These are phyloP conservation scores for Yarrowia osloensis DNA, from an alignment of 805 yeast genomes.

Conservation along the genomic window DNA sequence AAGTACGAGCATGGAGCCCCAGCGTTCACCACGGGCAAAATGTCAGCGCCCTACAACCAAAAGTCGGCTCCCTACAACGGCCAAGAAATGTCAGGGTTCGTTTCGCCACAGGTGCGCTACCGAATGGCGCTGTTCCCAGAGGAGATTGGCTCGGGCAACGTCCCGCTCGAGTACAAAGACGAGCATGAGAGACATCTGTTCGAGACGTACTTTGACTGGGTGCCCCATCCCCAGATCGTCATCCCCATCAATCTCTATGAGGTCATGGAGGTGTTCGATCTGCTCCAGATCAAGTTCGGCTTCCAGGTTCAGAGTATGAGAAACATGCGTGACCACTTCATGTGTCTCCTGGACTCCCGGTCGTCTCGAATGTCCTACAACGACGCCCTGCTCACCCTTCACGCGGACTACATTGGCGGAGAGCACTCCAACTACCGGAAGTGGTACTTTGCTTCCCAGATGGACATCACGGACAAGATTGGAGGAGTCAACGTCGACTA, in stretches of 20 bases:
- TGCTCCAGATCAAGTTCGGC: conserved; percentile 59
- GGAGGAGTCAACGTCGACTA: conserved; percentile 34
- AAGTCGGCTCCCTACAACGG: conserved; percentile 19
- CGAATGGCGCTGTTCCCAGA: conserved; percentile 25
- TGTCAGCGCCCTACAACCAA: conserved; percentile 23
- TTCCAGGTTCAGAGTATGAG: conserved; percentile 66
- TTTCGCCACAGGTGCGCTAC: conserved; percentile 20
- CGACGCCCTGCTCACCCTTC: conserved; percentile 60
- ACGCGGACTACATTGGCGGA: conserved; percentile 78
- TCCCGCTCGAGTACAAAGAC: conserved; percentile 9
- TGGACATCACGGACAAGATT: conserved; percentile 58
- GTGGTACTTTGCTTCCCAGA: conserved; percentile 76
- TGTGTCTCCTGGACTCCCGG: conserved; percentile 66
- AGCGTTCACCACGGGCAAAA: not conserved
- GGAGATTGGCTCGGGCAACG: not conserved
- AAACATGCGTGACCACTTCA: conserved; percentile 66
- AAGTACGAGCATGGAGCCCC: conserved; percentile 11
- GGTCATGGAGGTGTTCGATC: conserved; percentile 58
- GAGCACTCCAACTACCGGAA: conserved; percentile 64
- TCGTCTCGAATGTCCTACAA: conserved; percentile 63
- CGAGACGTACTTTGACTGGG: conserved; percentile 1
- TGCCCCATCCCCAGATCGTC: conserved; percentile 17
- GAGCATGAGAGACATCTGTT: conserved; percentile 1
- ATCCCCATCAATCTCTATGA: conserved; percentile 42
- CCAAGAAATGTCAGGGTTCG: conserved; percentile 20